Evolutionary conservation across 495 filamentous ascomycete species (phyloP).

Genomic region (Podospora conica): DNA sequence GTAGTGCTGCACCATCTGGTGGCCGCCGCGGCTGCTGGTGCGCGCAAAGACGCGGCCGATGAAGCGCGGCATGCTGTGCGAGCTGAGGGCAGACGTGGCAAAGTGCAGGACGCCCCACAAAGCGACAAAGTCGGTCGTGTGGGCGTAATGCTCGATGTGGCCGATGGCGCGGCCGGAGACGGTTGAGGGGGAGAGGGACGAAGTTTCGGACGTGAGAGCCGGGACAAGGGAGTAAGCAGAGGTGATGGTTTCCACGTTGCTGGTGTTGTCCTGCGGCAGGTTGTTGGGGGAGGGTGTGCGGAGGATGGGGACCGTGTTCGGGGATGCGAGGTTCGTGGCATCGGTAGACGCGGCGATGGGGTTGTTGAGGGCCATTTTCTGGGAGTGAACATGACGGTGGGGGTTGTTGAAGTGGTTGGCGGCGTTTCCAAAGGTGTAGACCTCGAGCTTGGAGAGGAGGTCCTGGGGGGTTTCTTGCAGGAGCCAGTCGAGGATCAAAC

Average conservation of each 20-base stretch:
- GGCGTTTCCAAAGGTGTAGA: conserved; percentile 81
- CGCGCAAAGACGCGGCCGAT: conserved; percentile 71
- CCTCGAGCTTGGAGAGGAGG: conserved; percentile 62
- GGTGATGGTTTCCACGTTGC: neutral
- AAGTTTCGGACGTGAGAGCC: conserved; percentile 12
- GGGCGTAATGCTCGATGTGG: conserved; percentile 82
- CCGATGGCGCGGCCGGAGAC: conserved; percentile 48
- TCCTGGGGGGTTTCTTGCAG: conserved; percentile 67
- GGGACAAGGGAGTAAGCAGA: conserved; percentile 1
- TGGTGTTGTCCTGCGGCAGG: neutral
- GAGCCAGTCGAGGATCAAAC: conserved; percentile 72
- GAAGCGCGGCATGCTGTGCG: conserved; percentile 50
- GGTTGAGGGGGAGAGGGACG: conserved; percentile 14
- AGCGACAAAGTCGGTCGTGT: conserved; percentile 69
- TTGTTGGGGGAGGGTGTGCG: neutral
- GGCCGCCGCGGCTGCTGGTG: conserved; percentile 52
- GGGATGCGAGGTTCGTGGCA: conserved; percentile 11
- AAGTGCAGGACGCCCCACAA: conserved; percentile 71
- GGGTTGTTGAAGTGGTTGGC: conserved; percentile 90
- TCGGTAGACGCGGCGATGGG: conserved; percentile 23
- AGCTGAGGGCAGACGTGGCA: conserved; percentile 35
- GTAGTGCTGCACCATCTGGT: conserved; percentile 77
- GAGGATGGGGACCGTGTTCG: neutral
- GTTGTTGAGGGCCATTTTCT: conserved; percentile 17
- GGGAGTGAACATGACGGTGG: conserved; percentile 32